Evolutionary conservation across 169 alveolate species (phyloP).

Genomic region (Plasmodium blacklocki): DNA sequence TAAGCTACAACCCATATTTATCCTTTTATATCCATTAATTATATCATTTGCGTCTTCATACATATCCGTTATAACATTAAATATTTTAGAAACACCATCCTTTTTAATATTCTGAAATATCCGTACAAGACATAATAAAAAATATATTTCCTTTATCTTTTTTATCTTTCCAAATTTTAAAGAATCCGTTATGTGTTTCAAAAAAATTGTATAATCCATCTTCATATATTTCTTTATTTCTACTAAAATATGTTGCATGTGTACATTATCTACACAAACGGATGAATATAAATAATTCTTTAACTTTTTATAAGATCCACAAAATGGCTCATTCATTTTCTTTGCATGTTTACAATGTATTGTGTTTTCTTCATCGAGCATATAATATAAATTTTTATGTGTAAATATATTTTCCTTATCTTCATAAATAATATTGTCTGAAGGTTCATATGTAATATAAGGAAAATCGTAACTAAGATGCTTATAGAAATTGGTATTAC

Average conservation of each 20-base stretch:
- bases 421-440: background rate
- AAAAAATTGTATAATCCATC: conserved; percentile 32
- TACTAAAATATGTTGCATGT: conserved; percentile 2
- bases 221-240: conserved; percentile 37
- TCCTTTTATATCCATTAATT: conserved; percentile 20
- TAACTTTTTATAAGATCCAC: background rate
- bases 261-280: background rate
- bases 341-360: no score
- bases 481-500: no score
- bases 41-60: conserved; percentile 21
- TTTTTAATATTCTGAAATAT: conserved; percentile 32
- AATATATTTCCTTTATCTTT: conserved; percentile 36
- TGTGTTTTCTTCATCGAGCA: no score
- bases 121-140: conserved; percentile 27
- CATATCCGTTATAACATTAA: conserved; percentile 22
- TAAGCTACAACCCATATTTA: background rate
- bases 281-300: conserved; percentile 10
- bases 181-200: conserved; percentile 1
- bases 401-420: conserved; percentile 17
- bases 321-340: no score
- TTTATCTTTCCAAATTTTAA: conserved; percentile 18
- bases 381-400: conserved; percentile 30
- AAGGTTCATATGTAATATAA: background rate
- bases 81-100: conserved; percentile 61
- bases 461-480: no score